A percentile compares a stretch with the other conserved stretches of the same genome.
phyloP scores from a whole-genome alignment of 495 filamentous ascomycete species.

The Pseudoneurospora amorphoporcata region DNA sequence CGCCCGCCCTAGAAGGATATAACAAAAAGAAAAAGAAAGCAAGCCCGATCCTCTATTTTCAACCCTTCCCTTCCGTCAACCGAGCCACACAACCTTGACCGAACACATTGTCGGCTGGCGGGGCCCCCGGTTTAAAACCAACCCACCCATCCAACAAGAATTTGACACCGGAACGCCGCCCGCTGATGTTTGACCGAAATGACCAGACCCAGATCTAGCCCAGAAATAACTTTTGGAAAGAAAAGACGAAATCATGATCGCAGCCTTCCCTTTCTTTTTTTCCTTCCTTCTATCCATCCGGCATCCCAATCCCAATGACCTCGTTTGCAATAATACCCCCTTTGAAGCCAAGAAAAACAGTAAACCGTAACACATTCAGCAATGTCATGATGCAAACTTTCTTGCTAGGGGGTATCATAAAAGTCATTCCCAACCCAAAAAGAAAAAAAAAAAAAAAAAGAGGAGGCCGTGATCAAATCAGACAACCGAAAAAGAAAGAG shows the following conservation, averaged over 20 bases:
- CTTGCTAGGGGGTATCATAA: background rate
- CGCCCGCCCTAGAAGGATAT: background rate
- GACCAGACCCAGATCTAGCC: background rate
- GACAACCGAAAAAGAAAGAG: background rate
- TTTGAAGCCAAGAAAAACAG: background rate
- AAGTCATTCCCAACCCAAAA: background rate
- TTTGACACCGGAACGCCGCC: background rate
- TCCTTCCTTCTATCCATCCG: background rate
- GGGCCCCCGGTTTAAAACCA: background rate
- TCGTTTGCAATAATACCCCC: background rate
- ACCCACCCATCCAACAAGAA: background rate
- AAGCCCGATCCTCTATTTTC: background rate
- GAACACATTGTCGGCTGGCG: background rate
- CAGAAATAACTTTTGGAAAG: background rate
- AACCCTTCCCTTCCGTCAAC: background rate
- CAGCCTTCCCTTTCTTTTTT: background rate
- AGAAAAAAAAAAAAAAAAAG: background rate
- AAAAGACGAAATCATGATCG: background rate
- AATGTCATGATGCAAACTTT: background rate
- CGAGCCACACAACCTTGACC: background rate
- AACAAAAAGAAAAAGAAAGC: background rate
- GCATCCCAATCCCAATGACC: background rate
- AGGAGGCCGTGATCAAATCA: constrained; percentile 2
- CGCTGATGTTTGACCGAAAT: background rate
- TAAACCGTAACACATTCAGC: background rate